Conservation (phyloP, 2,329 filamentous ascomycete species). For the Plectosphaerella sp. region DNA sequence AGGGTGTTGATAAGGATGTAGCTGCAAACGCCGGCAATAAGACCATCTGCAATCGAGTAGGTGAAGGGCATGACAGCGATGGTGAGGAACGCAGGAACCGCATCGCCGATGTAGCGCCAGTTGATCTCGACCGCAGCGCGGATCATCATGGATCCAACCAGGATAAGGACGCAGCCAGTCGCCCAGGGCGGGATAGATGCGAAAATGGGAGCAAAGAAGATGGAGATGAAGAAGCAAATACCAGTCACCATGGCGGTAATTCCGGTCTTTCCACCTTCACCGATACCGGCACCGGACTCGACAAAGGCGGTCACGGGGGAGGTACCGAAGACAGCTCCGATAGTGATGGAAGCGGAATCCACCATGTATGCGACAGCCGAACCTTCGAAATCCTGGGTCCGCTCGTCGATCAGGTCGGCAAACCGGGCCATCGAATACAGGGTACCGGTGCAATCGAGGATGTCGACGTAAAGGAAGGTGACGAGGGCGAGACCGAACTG, state of each 20-base stretch:
- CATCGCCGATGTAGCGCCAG: slow-evolving; percentile 81
- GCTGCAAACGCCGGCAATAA: slow-evolving; percentile 74
- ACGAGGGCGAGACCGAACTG: slow-evolving; percentile 81
- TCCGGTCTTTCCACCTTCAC: slow-evolving; percentile 80
- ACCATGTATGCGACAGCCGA: slow-evolving; percentile 80
- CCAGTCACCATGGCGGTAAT: slow-evolving; percentile 77
- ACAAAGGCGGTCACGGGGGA: slow-evolving; percentile 84
- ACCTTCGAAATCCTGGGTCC: slow-evolving; percentile 83
- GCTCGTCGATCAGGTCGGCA: slow-evolving; percentile 72
- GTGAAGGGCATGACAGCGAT: slow-evolving; percentile 86
- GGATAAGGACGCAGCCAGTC: slow-evolving; percentile 80
- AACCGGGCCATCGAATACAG: slow-evolving; percentile 88
- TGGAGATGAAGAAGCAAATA: slow-evolving; percentile 77
- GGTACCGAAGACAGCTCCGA: slow-evolving; percentile 72
- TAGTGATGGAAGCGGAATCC: slow-evolving; percentile 73
- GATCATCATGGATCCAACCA: slow-evolving; percentile 87
- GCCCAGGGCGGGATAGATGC: slow-evolving; percentile 87
- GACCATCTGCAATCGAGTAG: slow-evolving; percentile 81
- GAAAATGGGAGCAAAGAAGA: slow-evolving; percentile 89
- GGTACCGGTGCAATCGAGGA: slow-evolving; percentile 81
- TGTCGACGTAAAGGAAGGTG: slow-evolving; percentile 88
- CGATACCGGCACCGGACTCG: slow-evolving; percentile 86
- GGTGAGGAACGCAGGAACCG: slow-evolving; percentile 78
- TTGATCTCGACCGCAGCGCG: slow-evolving; percentile 77
- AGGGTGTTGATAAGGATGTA: slow-evolving; percentile 72